Evolutionary conservation across 495 filamentous ascomycete genomes (phyloP).

Genomic region (Neurospora sp.): DNA sequence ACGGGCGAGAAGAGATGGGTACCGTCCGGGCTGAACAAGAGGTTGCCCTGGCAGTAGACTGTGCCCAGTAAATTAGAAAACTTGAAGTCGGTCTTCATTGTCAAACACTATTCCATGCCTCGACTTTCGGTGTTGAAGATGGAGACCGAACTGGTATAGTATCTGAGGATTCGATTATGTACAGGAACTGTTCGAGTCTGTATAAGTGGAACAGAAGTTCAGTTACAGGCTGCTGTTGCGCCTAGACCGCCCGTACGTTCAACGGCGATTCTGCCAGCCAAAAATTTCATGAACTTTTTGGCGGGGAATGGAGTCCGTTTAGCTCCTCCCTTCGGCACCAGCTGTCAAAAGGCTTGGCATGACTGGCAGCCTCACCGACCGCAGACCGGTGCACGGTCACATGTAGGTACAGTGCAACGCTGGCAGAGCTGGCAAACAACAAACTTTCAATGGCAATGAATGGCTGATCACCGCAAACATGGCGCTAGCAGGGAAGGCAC

Average conservation of each 20-base stretch:
- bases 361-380: not conserved
- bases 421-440: not conserved
- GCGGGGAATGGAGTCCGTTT: conserved; percentile 23
- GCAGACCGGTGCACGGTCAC: not conserved
- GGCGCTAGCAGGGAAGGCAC: not conserved
- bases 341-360: not conserved
- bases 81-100: conserved; percentile 96
- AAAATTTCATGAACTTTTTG: conserved; percentile 23
- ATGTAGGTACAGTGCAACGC: not conserved
- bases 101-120: conserved; percentile 24
- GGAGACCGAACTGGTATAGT: not conserved
- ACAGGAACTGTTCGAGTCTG: not conserved
- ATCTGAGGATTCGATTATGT: not conserved
- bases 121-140: not conserved
- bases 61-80: conserved; percentile 95
- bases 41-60: conserved; percentile 93
- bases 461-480: not conserved
- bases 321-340: conserved; percentile 5
- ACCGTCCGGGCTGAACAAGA: conserved; percentile 94
- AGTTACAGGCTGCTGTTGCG: not conserved
- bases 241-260: not conserved
- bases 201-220: not conserved
- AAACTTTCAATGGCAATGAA: not conserved
- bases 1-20: conserved; percentile 94
- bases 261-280: not conserved